phyloP scores from a whole-genome alignment of 73 alveolate species.

The Symbiodinium natans region DNA sequence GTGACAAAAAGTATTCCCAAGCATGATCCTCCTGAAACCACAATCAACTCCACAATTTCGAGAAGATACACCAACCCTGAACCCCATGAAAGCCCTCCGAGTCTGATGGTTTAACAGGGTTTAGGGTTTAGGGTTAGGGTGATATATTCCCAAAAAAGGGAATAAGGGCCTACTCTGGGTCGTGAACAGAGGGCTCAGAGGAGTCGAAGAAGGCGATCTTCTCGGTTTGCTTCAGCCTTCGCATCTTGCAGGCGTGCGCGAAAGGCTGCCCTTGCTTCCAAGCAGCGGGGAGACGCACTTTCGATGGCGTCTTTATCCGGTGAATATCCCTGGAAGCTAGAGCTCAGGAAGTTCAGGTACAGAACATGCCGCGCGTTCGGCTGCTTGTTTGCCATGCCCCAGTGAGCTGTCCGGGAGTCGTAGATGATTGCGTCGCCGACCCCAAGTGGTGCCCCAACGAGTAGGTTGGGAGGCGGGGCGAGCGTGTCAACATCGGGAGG shows the following conservation, averaged over 20 bases:
- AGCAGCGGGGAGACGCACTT: conserved; percentile 20
- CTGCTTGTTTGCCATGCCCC: conserved; percentile 89
- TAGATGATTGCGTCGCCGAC: conserved; percentile 50
- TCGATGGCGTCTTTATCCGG: conserved; percentile 81
- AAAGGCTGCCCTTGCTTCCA: conserved; percentile 41
- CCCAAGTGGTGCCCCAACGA: conserved; percentile 64
- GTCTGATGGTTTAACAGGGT: too few relatives aligned
- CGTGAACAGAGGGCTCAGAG: too few relatives aligned
- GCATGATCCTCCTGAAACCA: too few relatives aligned
- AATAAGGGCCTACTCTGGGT: too few relatives aligned
- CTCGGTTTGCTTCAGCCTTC: background rate
- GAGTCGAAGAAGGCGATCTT: background rate
- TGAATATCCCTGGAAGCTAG: conserved; percentile 37
- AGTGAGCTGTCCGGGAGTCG: conserved; percentile 54
- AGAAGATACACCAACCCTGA: too few relatives aligned
- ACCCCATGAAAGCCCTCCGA: too few relatives aligned
- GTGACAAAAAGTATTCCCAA: too few relatives aligned
- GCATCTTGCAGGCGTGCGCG: conserved; percentile 9
- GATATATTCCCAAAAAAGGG: too few relatives aligned
- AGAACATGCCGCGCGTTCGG: conserved; percentile 40
- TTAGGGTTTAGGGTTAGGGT: too few relatives aligned
- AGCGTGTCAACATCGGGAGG: background rate
- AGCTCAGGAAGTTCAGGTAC: background rate
- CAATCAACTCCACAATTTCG: too few relatives aligned
- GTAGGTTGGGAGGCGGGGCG: conserved; percentile 25